Evolutionary conservation across 2,329 filamentous ascomycete species (phyloP).

Genomic region (Xylariaceae sp.): DNA sequence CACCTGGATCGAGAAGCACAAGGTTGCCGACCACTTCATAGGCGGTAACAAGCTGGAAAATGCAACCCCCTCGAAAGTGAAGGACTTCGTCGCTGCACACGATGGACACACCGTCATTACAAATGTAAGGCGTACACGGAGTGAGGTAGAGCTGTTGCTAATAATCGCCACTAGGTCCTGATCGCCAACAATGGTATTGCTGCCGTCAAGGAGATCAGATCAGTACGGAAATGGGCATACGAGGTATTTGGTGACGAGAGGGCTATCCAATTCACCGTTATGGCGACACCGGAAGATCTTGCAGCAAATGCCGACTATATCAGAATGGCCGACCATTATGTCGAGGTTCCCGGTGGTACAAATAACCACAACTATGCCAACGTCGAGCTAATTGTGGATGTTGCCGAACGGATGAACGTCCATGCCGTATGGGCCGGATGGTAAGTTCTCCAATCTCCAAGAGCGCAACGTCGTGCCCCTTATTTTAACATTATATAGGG

Average conservation of each 20-base stretch:
- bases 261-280: slow-evolving; percentile 98
- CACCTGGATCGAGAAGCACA: slow-evolving; percentile 79
- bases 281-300: slow-evolving; percentile 98
- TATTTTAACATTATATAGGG: slow-evolving; percentile 55
- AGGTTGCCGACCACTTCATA: slow-evolving; percentile 91
- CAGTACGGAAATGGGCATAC: slow-evolving; percentile 99
- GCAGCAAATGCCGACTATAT: slow-evolving; percentile 99
- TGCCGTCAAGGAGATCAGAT: slow-evolving; percentile 98
- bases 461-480: not conserved
- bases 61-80: slow-evolving; percentile 82
- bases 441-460: slow-evolving; percentile 55
- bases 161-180: slow-evolving; percentile 66
- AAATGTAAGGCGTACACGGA: slow-evolving; percentile 66
- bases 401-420: slow-evolving; percentile 97
- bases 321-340: slow-evolving; percentile 98
- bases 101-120: slow-evolving; percentile 98
- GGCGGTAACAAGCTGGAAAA: slow-evolving; percentile 86
- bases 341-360: slow-evolving; percentile 96
- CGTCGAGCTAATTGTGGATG: slow-evolving; percentile 97
- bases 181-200: slow-evolving; percentile 99
- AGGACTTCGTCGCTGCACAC: slow-evolving; percentile 89
- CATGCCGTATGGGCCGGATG: slow-evolving; percentile 99
- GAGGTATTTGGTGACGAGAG: slow-evolving; percentile 98
- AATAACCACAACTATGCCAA: slow-evolving; percentile 99
- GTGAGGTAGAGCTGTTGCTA: slow-evolving; percentile 4